Conservation (phyloP, 495 filamentous ascomycete species). For the Umbilicaria muhlenbergii region DNA sequence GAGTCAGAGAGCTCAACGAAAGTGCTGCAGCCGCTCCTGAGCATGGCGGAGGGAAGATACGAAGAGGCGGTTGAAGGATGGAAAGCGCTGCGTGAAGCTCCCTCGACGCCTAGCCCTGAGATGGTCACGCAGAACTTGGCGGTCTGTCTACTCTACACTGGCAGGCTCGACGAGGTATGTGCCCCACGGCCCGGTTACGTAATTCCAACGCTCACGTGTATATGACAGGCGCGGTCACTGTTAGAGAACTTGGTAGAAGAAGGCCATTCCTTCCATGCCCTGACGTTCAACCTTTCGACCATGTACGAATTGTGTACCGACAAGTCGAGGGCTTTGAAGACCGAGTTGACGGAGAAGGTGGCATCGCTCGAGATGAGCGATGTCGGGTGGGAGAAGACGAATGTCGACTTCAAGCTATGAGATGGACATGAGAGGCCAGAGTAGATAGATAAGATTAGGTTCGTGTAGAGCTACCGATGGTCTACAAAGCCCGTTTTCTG, state of each 20-base stretch:
- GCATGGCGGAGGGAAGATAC: conserved; percentile 68
- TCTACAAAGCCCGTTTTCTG: too few relatives aligned
- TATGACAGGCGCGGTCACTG: conserved; percentile 35
- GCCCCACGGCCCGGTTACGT: background rate
- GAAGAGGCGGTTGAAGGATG: conserved; percentile 43
- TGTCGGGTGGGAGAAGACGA: conserved; percentile 52
- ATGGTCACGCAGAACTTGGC: conserved; percentile 67
- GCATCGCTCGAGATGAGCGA: conserved; percentile 32
- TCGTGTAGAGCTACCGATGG: too few relatives aligned
- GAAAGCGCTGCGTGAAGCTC: conserved; percentile 34
- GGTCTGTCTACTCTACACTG: conserved; percentile 68
- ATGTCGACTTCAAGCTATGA: conserved; percentile 67
- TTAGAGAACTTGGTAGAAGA: conserved; percentile 47
- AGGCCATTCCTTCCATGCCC: conserved; percentile 48
- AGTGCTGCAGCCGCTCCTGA: conserved; percentile 46
- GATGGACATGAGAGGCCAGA: background rate
- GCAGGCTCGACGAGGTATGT: conserved; percentile 54
- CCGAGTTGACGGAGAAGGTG: conserved; percentile 49
- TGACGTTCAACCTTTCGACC: conserved; percentile 80
- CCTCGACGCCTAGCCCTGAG: conserved; percentile 17
- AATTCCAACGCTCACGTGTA: background rate
- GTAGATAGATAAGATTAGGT: too few relatives aligned
- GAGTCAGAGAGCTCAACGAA: conserved; percentile 2
- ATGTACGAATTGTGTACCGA: conserved; percentile 89
- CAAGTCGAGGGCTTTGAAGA: conserved; percentile 49